Evolutionary conservation across 2,329 filamentous ascomycete species (phyloP), one percentile per base, ranked within the genome.

Genomic region (Fusarium sp.): DNA sequence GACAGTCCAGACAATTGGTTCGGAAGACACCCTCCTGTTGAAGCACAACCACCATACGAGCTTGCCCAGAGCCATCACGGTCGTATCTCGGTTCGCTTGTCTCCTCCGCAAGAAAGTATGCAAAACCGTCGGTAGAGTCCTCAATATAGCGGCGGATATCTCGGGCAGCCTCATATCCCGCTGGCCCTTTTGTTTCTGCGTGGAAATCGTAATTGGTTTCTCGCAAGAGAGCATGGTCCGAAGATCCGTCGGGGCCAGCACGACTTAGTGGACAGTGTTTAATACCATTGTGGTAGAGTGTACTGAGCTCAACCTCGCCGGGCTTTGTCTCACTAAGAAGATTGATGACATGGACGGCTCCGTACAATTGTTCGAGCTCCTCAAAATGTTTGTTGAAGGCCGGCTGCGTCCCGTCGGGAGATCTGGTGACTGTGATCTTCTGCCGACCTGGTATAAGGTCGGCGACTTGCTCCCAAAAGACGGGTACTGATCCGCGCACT

Each of bases 341-440:
- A 79, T 99, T 98, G 62, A 99, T 91, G 20, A 98, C 90, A 80
- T 98, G 95, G 2, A 98, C 91, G 13, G 94, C 93, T 24, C 96
- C 95, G 78, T 99, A 99, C 48, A 91, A 91, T 63, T 93, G 86
- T 77, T 96, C 93, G 42, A 99, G 86, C n/a, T 91, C 89, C 44
- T 94, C 92, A 79, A 99, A 97, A 81, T 99, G 96, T 81, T 94
- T 97, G 82, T 98, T 92, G 79, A 99, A 98, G 4, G 96, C 94
- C 38, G 95, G 95, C 78, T 98, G 95, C 0, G 95, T 95, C 15
- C 96, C 96, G 78, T 98, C 95, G 2, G 90, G 88, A 18, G 95
- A 97, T 66, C 96, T 88, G 12, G 95, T 97, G 48, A 98, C 89
- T 42, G 92, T 91, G 48, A 99, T 97, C 80, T 98, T 98, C 80